Evolutionary conservation across 805 yeast species (phyloP), one percentile per base, ranked within the genome.

Genomic region (Candida railenensis): DNA sequence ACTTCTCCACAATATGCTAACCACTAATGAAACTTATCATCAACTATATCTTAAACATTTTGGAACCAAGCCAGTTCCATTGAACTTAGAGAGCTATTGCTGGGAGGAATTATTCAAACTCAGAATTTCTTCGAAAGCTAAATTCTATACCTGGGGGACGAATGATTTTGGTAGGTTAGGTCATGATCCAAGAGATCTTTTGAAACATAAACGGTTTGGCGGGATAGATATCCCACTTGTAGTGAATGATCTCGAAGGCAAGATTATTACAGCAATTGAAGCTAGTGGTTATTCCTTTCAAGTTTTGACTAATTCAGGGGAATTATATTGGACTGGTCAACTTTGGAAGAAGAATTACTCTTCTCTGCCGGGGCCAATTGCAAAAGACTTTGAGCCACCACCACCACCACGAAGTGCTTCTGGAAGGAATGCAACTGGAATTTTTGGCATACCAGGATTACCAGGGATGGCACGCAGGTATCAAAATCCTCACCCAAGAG

Each of bases 211-310:
- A 2, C 54, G 59, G 2, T 56, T 60, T 22, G 51, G 47, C 52
- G 53, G 32, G 65, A 69, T 4, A 69, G 76, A 2, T 61, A 58
- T 40, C 61, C 57, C 7, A 81, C 82, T 1, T 61, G 70, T 0
- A 53, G 58, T 45, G 62, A 78, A 3, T 52, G 62, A 1, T 2
- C 63, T 80, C 38, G 61, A 67, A 3, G 57, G 65, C 3, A 51
- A 58, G 20, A 51, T 65, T 2, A 58, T 78, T 1, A 56, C 73
- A 0, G 83, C 80, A 52, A 66, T 85, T 1, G 68, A 78, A 20
- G 81, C 83, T 7, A 86, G 86, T 25, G 92, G 92, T 1, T 85
- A 74, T 55, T 76, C 83, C 3, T 80, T 83, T 49, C 81, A 81
- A 43, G 65, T 85, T 2, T 63, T 85, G 32, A 76, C 85, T 0